Percentiles rank a stretch among this genome's conserved stretches.
Evolutionary conservation across 192 early-diverging fungal species (phyloP).

Genomic region (Coemansia sp.): DNA sequence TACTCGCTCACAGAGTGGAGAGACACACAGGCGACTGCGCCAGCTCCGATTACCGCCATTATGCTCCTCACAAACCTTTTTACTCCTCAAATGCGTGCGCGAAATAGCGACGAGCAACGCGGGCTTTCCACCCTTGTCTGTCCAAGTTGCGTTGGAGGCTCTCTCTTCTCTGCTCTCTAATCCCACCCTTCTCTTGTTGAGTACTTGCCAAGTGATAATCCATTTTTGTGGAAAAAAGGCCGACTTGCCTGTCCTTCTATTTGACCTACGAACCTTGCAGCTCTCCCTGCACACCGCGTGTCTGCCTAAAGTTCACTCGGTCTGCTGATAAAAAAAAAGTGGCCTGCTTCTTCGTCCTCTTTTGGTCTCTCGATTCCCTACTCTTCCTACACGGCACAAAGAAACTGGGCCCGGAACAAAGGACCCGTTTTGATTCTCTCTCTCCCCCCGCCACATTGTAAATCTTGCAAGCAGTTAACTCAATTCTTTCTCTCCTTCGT

Average conservation of each 20-base stretch:
- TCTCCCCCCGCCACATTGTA: not conserved
- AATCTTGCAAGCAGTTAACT: not conserved
- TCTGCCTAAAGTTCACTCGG: not conserved
- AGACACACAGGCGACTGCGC: constrained; percentile 7
- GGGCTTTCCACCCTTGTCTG: not conserved
- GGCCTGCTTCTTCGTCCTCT: not conserved
- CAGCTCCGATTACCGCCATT: constrained; percentile 2
- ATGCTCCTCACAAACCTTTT: not conserved
- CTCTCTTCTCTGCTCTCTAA: not conserved
- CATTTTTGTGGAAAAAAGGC: not conserved
- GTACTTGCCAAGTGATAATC: not conserved
- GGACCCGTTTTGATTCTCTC: constrained; percentile 3
- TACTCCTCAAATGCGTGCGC: not conserved
- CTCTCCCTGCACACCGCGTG: not conserved
- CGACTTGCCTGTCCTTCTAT: not conserved
- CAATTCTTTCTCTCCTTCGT: not conserved
- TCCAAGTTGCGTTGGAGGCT: not conserved
- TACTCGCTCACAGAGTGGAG: constrained; percentile 12
- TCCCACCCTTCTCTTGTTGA: not conserved
- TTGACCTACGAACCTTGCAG: not conserved
- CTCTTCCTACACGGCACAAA: not conserved
- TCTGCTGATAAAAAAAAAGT: not conserved
- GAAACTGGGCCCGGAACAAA: constrained; percentile 1
- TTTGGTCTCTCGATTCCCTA: not conserved
- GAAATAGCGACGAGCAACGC: not conserved